phyloP scores from a whole-genome alignment of 1,284 basidiomycete species.

The Leccinum insolens region DNA sequence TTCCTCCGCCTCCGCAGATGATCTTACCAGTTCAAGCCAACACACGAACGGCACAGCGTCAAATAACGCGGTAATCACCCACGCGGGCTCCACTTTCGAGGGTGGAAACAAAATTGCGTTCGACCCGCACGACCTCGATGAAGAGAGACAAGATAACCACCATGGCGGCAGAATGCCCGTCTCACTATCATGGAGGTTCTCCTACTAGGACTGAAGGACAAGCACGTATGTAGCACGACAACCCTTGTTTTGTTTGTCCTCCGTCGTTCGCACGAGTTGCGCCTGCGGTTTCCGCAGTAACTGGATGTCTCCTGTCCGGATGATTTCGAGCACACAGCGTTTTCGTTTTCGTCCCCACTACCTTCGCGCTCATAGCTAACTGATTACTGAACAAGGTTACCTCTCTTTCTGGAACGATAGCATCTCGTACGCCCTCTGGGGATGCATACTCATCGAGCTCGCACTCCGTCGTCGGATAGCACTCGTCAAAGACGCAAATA shows the following conservation, averaged over 20 bases:
- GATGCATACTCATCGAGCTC: conserved; percentile 94
- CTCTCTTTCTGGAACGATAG: conserved; percentile 99
- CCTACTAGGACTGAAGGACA: conserved; percentile 89
- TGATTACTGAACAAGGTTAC: conserved; percentile 67
- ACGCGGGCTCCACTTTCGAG: conserved; percentile 79
- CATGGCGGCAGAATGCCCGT: conserved; percentile 78
- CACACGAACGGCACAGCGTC: conserved; percentile 33
- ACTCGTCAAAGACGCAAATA: conserved; percentile 81
- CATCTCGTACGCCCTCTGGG: conserved; percentile 93
- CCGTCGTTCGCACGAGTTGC: conserved; percentile 7
- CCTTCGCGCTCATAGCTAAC: conserved; percentile 34
- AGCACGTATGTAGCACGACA: conserved; percentile 61
- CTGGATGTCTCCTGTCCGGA: conserved; percentile 6
- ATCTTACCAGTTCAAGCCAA: conserved; percentile 35
- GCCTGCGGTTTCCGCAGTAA: conserved; percentile 24
- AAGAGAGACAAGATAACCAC: conserved; percentile 70
- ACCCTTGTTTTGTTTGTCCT: background rate
- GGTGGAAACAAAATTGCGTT: conserved; percentile 88
- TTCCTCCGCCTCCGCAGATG: conserved; percentile 37
- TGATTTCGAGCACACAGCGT: conserved; percentile 2
- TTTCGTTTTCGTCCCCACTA: background rate
- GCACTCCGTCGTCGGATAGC: conserved; percentile 90
- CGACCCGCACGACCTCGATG: conserved; percentile 90
- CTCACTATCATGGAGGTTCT: conserved; percentile 96
- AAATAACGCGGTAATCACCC: conserved; percentile 35